Base-by-base conservation (phyloP, 345 rosid genomes). In the Tarenaya hassleriana region DNA sequence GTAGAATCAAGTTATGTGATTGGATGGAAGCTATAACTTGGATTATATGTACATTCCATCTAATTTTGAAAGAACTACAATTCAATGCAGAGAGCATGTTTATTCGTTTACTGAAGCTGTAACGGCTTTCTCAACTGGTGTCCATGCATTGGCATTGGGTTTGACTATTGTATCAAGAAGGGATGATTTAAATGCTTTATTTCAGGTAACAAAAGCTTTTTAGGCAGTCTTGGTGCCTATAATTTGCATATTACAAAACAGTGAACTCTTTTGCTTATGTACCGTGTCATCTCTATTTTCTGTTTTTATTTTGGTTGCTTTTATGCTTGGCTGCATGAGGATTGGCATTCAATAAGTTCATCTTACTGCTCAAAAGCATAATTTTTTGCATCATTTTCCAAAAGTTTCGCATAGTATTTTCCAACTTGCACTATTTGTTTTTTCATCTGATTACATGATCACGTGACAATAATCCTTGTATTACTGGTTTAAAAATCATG, bases 11-110 rank as follows among this genome's bases (percentile, higher is more conserved):
- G 39, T 40, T 19, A 39, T 32, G 49, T 41, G 45, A 29, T 17
- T 9, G 42, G 34, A 45, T 18, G 39, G 21, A 29, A 60, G 18
- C 52, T 32, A 47, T 63, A 60, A 46, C 3, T 68, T 63, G 34
- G 34, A 51, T 52, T 55, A 34, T 53, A 32, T 32, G 43, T 34
- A 27, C 21, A 56, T 61, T 47, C 24, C 41, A 41, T 67, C 52
- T 41, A 19, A 68, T 18, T 46, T 45, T 56, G 40, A 58, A 41
- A 38, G 47, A 51, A 50, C 47, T 54, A 44, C 43, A 43, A 58
- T 69, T 44, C 67, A 16, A 62, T 75, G 77, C 95, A 91, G 98
- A 88, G 73, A 74, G 76, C 68, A 58, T 68, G 62, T 72, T 60
- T 78, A 75, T 76, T 73, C 81, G 38, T 76, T 91, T 56, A 66